Evolutionary conservation across 2,329 filamentous ascomycete species (phyloP).

Genomic region (Fusarium sp.): DNA sequence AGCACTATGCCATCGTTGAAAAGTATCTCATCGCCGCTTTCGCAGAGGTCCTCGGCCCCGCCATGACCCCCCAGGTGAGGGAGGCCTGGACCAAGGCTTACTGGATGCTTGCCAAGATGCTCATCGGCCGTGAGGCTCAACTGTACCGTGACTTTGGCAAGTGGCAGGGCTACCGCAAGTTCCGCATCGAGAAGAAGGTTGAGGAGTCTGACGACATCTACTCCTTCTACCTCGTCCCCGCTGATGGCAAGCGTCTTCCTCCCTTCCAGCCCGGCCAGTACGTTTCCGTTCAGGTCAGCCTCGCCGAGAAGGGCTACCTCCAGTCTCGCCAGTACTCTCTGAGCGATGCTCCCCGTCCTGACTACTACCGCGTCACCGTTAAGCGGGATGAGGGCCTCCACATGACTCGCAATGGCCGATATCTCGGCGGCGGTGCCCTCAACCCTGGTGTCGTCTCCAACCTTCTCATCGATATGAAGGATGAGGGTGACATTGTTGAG

Average conservation of each 20-base stretch:
- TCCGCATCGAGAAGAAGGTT: slow-evolving; percentile 70
- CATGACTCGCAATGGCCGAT: slow-evolving; percentile 40
- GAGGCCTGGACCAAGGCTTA: slow-evolving; percentile 76
- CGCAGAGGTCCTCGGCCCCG: slow-evolving; percentile 67
- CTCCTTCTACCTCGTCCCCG: slow-evolving; percentile 72
- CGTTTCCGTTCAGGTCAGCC: slow-evolving; percentile 66
- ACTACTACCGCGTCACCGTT: slow-evolving; percentile 74
- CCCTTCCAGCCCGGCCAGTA: slow-evolving; percentile 75
- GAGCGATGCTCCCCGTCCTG: slow-evolving; percentile 66
- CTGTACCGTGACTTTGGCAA: slow-evolving; percentile 67
- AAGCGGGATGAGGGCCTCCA: slow-evolving; percentile 69
- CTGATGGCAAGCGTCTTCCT: slow-evolving; percentile 67
- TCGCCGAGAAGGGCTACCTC: slow-evolving; percentile 63
- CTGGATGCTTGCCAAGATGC: slow-evolving; percentile 74
- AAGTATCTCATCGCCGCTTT: slow-evolving; percentile 73
- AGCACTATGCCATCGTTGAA: slow-evolving; percentile 75
- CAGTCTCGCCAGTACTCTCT: slow-evolving; percentile 78
- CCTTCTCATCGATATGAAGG: slow-evolving; percentile 67
- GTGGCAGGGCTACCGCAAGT: slow-evolving; percentile 73
- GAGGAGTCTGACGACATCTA: slow-evolving; percentile 72
- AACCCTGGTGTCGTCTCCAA: slow-evolving; percentile 74
- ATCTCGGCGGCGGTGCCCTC: slow-evolving; percentile 45
- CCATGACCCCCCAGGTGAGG: slow-evolving; percentile 69
- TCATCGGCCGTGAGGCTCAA: slow-evolving; percentile 70
- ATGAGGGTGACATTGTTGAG: slow-evolving; percentile 67